Evolutionary conservation across 225 moss, liverwort and hornwort genomes (phyloP), one percentile per base, ranked within the genome.

Genomic region (Polytrichum commune): DNA sequence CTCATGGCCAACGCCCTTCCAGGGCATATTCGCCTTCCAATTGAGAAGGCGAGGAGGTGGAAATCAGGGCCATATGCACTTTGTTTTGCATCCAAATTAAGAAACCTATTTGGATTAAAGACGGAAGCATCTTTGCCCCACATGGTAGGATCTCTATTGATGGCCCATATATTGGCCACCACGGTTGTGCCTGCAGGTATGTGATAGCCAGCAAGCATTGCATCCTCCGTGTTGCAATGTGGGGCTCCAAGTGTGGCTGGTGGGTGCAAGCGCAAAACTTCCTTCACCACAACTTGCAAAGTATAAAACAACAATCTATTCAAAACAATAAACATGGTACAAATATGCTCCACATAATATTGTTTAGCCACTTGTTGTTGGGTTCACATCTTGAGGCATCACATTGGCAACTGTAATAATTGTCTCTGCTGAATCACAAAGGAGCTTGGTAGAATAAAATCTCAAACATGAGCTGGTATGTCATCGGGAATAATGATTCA

Each of bases 101-200:
- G 23, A 58, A 84, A 84, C 5, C 84, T 69, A 16, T 81, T 71
- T 5, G 84, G 87, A 20, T 38, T 18, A 61, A 87, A 81, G 2
- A 26, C 63, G 0, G 81, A 72, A 4, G 84, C 81, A 18, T 81
- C 13, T 27, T 27, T 38, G 5, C 66, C 63, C 84, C 83, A 87
- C 28, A 73, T 55, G n/a, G 56, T 26, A 27, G 78, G 63, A 61
- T 87, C 87, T 4, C 84, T 68, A 26, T 73, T 73, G 19, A 87
- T 74, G 19, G 81, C 74, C 69, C 76, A 84, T 35, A 83, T 53
- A 72, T 87, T 84, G 20, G 81, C 58, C 1, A 80, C 53, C 1
- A 64, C 72, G 0, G 76, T 78, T 1, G 84, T 83, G 26, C 76
- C 66, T 5, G 81, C 76, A 3, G 87, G 84, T 18, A 87, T 81